These are phyloP conservation scores for Saccharomycopsis hybrid DNA, from an alignment of 1,139 yeast genomes.

Conservation along the genomic window DNA sequence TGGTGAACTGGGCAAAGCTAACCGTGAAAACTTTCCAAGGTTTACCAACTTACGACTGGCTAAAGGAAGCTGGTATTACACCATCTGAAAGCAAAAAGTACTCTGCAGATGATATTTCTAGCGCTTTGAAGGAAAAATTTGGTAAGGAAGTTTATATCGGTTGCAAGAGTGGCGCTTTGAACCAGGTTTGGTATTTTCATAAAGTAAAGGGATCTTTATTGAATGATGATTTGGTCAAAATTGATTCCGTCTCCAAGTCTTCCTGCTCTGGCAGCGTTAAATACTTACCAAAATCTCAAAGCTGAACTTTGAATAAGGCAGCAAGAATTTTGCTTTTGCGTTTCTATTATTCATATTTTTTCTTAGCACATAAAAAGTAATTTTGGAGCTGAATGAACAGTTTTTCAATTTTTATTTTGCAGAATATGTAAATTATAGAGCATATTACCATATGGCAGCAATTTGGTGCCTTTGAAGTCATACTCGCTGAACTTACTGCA, in stretches of 20 bases:
- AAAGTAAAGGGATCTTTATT: conserved; percentile 69
- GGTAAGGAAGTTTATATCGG: conserved; percentile 62
- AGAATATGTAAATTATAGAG: no score
- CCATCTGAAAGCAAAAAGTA: conserved; percentile 58
- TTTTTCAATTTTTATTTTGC: no score
- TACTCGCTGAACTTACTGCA: no score
- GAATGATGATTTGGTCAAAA: conserved; percentile 57
- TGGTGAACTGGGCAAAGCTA: conserved; percentile 69
- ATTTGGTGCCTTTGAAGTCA: no score
- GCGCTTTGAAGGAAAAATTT: conserved; percentile 54
- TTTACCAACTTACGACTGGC: conserved; percentile 66
- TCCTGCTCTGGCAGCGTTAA: conserved; percentile 65
- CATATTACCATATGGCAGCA: no score
- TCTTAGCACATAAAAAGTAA: no score
- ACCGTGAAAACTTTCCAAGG: conserved; percentile 56
- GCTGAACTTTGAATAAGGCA: no score
- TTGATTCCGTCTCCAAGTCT: conserved; percentile 49
- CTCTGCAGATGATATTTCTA: conserved; percentile 53
- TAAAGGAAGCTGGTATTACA: conserved; percentile 57
- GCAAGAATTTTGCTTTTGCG: no score
- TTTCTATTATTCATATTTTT: no score
- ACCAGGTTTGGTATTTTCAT: conserved; percentile 89
- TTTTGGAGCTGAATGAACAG: no score
- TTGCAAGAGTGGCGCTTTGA: conserved; percentile 61
- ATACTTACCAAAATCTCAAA: conserved; percentile 50